Percentiles rank a stretch among this genome's conserved stretches.
Evolutionary conservation across 1,284 basidiomycete genomes (phyloP).

Genomic region (Leccinum fuscescens): DNA sequence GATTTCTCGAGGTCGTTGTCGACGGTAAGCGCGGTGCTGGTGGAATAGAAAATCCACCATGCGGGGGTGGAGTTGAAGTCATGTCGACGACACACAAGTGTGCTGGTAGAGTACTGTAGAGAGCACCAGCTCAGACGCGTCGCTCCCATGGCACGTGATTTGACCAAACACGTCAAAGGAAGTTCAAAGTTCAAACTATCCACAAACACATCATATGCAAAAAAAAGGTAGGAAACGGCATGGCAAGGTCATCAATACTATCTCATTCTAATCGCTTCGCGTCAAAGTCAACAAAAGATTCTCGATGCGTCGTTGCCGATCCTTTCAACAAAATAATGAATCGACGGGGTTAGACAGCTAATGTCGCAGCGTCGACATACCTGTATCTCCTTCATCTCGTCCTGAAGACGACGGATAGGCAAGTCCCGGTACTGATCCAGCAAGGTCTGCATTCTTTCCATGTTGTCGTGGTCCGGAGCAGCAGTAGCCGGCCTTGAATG

Average conservation of each 20-base stretch:
- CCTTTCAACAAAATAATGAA: constrained; percentile 38
- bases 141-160: too few relatives aligned
- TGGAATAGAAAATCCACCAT: constrained; percentile 27
- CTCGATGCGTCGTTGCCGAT: constrained; percentile 78
- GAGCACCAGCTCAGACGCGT: too few relatives aligned
- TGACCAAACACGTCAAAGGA: too few relatives aligned
- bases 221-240: neutral
- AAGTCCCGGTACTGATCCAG: constrained; percentile 61
- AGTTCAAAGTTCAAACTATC: too few relatives aligned
- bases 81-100: constrained; percentile 11
- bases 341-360: constrained; percentile 1
- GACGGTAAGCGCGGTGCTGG: constrained; percentile 30
- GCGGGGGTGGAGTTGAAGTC: constrained; percentile 34
- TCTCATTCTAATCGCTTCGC: constrained; percentile 41
- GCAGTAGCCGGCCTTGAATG: constrained; percentile 16
- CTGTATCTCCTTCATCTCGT: constrained; percentile 80
- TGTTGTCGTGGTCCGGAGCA: constrained; percentile 38
- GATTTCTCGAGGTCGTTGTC: constrained; percentile 34
- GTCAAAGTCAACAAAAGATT: constrained; percentile 57
- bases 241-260: neutral
- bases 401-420: constrained; percentile 63
- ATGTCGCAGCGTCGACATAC: constrained; percentile 36
- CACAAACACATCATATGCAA: too few relatives aligned
- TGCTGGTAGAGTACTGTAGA: too few relatives aligned
- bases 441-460: constrained; percentile 56